Base-by-base conservation (phyloP, 169 alveolate species). In the Cryptosporidium viatorum region DNA sequence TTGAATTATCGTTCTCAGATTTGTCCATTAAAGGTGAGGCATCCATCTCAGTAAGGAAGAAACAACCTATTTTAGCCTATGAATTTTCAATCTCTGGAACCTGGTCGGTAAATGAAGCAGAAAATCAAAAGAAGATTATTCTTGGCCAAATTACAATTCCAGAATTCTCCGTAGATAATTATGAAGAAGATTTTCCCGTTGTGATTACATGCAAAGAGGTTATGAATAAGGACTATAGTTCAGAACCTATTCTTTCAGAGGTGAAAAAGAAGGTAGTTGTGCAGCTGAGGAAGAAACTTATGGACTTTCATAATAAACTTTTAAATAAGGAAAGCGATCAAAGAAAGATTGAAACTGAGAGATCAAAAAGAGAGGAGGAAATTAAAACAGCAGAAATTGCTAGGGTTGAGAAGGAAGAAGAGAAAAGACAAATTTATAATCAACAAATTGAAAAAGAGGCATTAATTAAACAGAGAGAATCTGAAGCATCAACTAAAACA, bases 31-130 rank as follows among this genome's bases (percentile, higher is more conserved):
- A 39, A 16, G 89, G 89, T 23, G 89, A 80, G 18, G 89, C 89
- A 18, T 80, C 89, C 2, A 65, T 80, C 37, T 80, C 89, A 9
- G 89, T 80, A 14, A 80, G 89, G 10, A 80, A 80, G 37, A 80
- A 80, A 59, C 73, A 65, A n/a, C 89, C 89, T 10, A 80, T 80
- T 60, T 31, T 80, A 29, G 89, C 89, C 45, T 80, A 80, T 45
- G 89, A 80, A 37, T 80, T 80, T 23, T 69, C 48, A 31, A 80
- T 80, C 26, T 62, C 75, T 9, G 89, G 80, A 62, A 48, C 37
- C 12, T 80, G 89, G 89, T 41, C 18, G 10, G 43, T 65, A 5
- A 62, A 65, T 62, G 62, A 80, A 16, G 8, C 14, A n/a, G 75
- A 80, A 14, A 62, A 14, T 23, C 48, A 50, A 26, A 48, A 58